Evolutionary conservation across 805 yeast genomes (phyloP).

Genomic region (Starmera caribaea): DNA sequence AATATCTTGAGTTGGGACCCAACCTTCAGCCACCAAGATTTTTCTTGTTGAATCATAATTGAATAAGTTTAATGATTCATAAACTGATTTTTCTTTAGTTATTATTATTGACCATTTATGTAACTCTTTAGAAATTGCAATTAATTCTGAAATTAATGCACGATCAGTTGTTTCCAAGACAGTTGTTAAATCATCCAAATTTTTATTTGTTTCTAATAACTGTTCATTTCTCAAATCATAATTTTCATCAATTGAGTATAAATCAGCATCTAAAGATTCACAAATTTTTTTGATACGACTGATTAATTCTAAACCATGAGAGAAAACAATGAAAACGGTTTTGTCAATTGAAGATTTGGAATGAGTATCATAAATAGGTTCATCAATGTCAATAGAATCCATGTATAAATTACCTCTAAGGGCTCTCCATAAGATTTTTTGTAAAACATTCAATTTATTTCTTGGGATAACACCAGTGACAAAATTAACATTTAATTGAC

Average conservation of each 20-base stretch:
- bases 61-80: conserved; percentile 71
- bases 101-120: conserved; percentile 61
- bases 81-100: conserved; percentile 78
- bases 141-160: conserved; percentile 68
- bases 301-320: conserved; percentile 77
- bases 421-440: conserved; percentile 86
- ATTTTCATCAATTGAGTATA: conserved; percentile 43
- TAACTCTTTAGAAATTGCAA: conserved; percentile 66
- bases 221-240: conserved; percentile 56
- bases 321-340: conserved; percentile 78
- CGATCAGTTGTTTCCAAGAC: conserved; percentile 55
- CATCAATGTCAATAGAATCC: conserved; percentile 62
- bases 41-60: conserved; percentile 70
- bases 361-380: conserved; percentile 60
- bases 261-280: conserved; percentile 84
- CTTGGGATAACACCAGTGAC: conserved; percentile 75
- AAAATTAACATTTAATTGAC: conserved; percentile 36
- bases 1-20: conserved; percentile 84
- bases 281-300: conserved; percentile 73
- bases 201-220: conserved; percentile 49
- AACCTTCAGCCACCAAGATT: conserved; percentile 86
- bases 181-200: conserved; percentile 49
- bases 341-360: conserved; percentile 52
- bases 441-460: conserved; percentile 57
- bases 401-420: conserved; percentile 86